These are phyloP conservation scores for Cinnamomum chago DNA, from an alignment of 164 flowering plant species.

Conservation along the genomic window DNA sequence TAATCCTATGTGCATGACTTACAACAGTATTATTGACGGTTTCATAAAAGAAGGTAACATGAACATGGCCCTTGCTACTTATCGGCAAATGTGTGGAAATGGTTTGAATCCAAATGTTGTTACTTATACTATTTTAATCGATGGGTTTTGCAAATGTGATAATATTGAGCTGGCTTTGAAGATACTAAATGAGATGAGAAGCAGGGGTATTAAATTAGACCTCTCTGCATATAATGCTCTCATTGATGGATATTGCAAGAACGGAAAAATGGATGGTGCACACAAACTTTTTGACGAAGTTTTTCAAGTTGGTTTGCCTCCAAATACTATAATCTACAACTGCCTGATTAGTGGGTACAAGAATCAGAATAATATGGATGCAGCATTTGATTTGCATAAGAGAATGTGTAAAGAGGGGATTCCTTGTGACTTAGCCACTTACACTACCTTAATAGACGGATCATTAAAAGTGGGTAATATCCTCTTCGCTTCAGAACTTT, in stretches of 20 bases:
- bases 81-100: constrained; percentile 43
- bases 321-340: constrained; percentile 49
- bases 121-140: constrained; percentile 59
- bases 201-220: constrained; percentile 48
- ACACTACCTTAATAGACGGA: constrained; percentile 70
- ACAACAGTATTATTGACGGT: constrained; percentile 68
- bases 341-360: constrained; percentile 67
- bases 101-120: constrained; percentile 59
- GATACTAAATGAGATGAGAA: constrained; percentile 47
- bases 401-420: constrained; percentile 53
- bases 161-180: constrained; percentile 53
- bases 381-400: constrained; percentile 44
- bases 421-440: constrained; percentile 51
- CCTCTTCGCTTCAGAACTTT: constrained; percentile 43
- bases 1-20: constrained; percentile 49
- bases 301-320: constrained; percentile 50
- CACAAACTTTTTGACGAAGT: constrained; percentile 49
- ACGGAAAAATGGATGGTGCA: constrained; percentile 58
- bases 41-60: constrained; percentile 47
- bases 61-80: constrained; percentile 37
- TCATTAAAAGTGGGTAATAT: constrained; percentile 49
- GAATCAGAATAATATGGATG: constrained; percentile 47
- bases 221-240: constrained; percentile 49
- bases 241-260: constrained; percentile 69
- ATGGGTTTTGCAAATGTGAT: constrained; percentile 51